Percentiles rank a stretch among this genome's conserved stretches.
Evolutionary conservation across 352 stramenopile genomes (phyloP).

Genomic region (Phytopythium cucurbitacearum): DNA sequence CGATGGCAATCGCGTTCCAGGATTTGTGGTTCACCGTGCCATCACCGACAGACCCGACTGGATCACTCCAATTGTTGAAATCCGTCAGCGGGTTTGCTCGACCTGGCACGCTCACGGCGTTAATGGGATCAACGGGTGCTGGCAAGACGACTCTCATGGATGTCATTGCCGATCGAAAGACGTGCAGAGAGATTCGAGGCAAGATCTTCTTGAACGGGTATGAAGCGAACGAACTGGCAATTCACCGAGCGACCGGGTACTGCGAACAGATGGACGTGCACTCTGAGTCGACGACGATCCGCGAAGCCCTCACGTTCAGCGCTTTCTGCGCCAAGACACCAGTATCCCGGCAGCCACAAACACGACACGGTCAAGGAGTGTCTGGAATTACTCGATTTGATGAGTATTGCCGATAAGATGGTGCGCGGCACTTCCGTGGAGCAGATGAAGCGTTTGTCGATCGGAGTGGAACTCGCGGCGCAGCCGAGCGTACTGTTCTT

Average conservation of each 20-base stretch:
- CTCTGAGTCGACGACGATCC: constrained; percentile 63
- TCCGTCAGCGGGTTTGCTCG: constrained; percentile 40
- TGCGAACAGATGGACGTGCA: constrained; percentile 92
- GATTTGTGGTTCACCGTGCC: constrained; percentile 32
- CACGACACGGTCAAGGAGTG: constrained; percentile 28
- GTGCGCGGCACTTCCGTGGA: constrained; percentile 35
- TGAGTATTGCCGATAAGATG: constrained; percentile 26
- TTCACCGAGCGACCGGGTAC: constrained; percentile 32
- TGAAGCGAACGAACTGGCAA: constrained; percentile 71
- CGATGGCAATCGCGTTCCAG: constrained; percentile 23
- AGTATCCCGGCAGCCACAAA: constrained; percentile 26
- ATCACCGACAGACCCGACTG: constrained; percentile 19
- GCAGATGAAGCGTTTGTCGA: constrained; percentile 48
- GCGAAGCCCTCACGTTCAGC: constrained; percentile 80
- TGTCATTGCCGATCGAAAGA: constrained; percentile 26
- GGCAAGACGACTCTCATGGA: constrained; percentile 80
- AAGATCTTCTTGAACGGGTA: constrained; percentile 35
- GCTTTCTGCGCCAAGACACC: no score
- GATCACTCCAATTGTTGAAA: constrained; percentile 23
- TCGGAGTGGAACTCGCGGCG: constrained; percentile 86
- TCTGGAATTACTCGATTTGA: constrained; percentile 34
- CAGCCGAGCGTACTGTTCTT: constrained; percentile 88
- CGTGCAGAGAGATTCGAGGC: constrained; percentile 49
- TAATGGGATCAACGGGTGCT: constrained; percentile 66
- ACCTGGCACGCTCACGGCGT: constrained; percentile 84